Evolutionary conservation across 257 asterid genomes (phyloP).

Genomic region (Ballota nigra): DNA sequence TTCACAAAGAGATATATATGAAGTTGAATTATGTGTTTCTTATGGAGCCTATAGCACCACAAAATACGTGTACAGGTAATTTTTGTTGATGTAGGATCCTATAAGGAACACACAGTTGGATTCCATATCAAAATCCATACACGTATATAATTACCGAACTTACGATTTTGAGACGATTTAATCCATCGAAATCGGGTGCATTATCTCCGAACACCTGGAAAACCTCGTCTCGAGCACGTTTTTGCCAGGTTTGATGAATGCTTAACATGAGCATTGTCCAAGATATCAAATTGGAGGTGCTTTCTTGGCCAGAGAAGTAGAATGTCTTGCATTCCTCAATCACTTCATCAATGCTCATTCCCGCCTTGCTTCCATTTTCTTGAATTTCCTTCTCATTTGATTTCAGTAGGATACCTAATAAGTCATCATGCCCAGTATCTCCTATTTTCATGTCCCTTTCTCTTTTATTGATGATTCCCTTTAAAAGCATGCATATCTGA

Average conservation of each 20-base stretch:
- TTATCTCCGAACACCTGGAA: slow-evolving; percentile 32
- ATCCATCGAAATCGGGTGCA: slow-evolving; percentile 38
- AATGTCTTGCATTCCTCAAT: slow-evolving; percentile 58
- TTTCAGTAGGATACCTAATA: slow-evolving; percentile 35
- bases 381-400: slow-evolving; percentile 37
- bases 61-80: no score
- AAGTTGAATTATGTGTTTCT: no score
- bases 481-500: slow-evolving; percentile 26
- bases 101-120: no score
- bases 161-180: slow-evolving; percentile 56
- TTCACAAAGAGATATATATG: no score
- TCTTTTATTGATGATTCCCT: slow-evolving; percentile 30
- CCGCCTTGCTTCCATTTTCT: slow-evolving; percentile 36
- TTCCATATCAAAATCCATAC: no score
- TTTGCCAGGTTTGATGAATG: slow-evolving; percentile 49
- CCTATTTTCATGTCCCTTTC: slow-evolving; percentile 27
- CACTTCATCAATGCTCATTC: slow-evolving; percentile 51
- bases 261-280: slow-evolving; percentile 56
- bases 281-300: slow-evolving; percentile 37
- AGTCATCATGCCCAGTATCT: slow-evolving; percentile 26
- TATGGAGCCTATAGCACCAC: no score
- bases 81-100: no score
- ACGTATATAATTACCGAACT: slow-evolving; percentile 13
- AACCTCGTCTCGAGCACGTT: slow-evolving; percentile 51
- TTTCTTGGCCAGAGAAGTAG: slow-evolving; percentile 58